phyloP scores from a whole-genome alignment of 2,329 filamentous ascomycete genomes.

The Dothideomycetidae sp. region DNA sequence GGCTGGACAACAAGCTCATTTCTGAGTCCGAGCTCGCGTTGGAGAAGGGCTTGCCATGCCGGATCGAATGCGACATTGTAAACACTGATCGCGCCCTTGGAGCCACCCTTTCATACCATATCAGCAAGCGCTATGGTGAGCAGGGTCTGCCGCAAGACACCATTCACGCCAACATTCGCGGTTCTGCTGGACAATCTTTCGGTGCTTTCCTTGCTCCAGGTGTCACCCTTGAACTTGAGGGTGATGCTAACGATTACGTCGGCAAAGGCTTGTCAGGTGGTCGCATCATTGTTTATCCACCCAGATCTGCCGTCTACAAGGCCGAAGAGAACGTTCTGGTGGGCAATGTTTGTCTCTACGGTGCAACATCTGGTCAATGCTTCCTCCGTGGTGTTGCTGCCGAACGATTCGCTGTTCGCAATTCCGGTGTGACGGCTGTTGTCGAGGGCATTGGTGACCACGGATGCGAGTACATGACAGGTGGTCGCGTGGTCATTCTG shows the following conservation, averaged over 20 bases:
- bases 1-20: constrained; percentile 93
- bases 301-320: constrained; percentile 80
- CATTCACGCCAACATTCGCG: constrained; percentile 91
- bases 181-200: constrained; percentile 91
- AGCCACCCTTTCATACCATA: constrained; percentile 87
- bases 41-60: constrained; percentile 82
- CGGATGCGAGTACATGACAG: constrained; percentile 98
- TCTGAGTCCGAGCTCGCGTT: constrained; percentile 88
- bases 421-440: constrained; percentile 90
- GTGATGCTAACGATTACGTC: constrained; percentile 92
- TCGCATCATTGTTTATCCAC: constrained; percentile 84
- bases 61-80: constrained; percentile 90
- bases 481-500: constrained; percentile 75
- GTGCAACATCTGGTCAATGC: constrained; percentile 76
- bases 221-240: constrained; percentile 87
- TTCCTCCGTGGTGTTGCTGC: constrained; percentile 96
- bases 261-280: constrained; percentile 92
- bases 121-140: constrained; percentile 84
- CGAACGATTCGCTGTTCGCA: constrained; percentile 90
- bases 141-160: constrained; percentile 81
- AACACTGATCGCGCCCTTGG: constrained; percentile 93
- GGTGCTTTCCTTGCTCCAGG: constrained; percentile 87
- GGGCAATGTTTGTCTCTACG: constrained; percentile 90
- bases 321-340: constrained; percentile 91
- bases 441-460: constrained; percentile 95